Conservation (phyloP, 768 basidiomycete genomes). For the Auriscalpium microsporum region DNA sequence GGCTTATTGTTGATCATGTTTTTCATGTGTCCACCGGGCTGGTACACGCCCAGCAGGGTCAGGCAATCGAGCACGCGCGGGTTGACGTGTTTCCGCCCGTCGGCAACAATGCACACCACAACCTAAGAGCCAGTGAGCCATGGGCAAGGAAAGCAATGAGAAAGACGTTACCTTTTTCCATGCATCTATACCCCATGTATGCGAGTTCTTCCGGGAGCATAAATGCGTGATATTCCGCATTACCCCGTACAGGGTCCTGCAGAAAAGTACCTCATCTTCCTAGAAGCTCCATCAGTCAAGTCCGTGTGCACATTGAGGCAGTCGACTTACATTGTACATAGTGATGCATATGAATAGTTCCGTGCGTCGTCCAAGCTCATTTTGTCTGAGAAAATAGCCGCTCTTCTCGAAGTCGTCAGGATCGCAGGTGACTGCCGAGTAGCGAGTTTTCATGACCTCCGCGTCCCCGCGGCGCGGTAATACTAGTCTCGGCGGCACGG, state of each 20-base stretch:
- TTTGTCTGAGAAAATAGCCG: constrained; percentile 81
- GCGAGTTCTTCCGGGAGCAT: constrained; percentile 79
- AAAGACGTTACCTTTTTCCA: constrained; percentile 75
- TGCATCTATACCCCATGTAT: constrained; percentile 92
- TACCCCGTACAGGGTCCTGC: constrained; percentile 89
- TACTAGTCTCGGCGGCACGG: constrained; percentile 78
- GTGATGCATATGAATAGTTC: constrained; percentile 93
- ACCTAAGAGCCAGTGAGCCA: constrained; percentile 37
- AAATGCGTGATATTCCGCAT: constrained; percentile 82
- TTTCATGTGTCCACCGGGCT: constrained; percentile 53
- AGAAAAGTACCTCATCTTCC: constrained; percentile 88
- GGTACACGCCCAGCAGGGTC: constrained; percentile 89
- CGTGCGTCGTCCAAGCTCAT: constrained; percentile 68
- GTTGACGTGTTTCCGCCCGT: constrained; percentile 77
- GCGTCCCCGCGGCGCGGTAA: constrained; percentile 61
- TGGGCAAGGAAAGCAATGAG: background rate
- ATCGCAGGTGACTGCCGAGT: constrained; percentile 89
- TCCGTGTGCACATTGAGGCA: background rate
- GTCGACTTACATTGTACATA: constrained; percentile 82
- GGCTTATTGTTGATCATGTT: constrained; percentile 65
- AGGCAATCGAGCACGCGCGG: constrained; percentile 83
- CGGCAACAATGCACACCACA: constrained; percentile 87
- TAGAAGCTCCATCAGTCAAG: constrained; percentile 21
- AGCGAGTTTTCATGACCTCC: constrained; percentile 68
- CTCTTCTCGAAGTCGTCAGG: constrained; percentile 85